Evolutionary conservation across 768 basidiomycete genomes (phyloP), one percentile per base, ranked within the genome.

Genomic region (Boletellus ananas): DNA sequence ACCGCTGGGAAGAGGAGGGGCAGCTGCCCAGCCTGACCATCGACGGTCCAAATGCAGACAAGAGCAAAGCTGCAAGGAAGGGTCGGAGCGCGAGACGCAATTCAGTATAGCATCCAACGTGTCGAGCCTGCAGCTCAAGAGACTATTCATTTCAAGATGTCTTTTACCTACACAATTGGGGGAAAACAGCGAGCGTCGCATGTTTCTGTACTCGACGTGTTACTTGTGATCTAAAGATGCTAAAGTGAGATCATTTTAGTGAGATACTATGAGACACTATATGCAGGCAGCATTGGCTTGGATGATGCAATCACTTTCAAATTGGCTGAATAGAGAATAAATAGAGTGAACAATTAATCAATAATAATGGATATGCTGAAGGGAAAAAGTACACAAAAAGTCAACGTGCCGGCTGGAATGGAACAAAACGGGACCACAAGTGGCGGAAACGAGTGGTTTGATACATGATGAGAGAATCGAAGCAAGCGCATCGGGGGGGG

Each of bases 1-100:
- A 79, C 45, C 80, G 84, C 56, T 86, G 92, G 79, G 85, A 90
- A 43, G 84, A 85, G 14, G 88, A 95, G 58, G 92, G 90, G 4
- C 77, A 76, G 49, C 73, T 98, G n/a, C 92, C 93, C 1, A 81
- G 78, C n/a, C 74, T 83, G 18, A 72, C 79, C 50, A 80, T 90
- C 40, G 81, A 84, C 49, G 83, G 79, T 14, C 77, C 76, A 48
- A 73, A 71, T 6, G 66, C 69, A 3, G 63, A 57, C 23, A 69
- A 70, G 43, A 74, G 74, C 41, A 85, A 73, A 63, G 55, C 58
- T 4, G 50, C 51, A 3, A 83, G 79, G 68, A 87, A 85, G 65
- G 90, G 90, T 13, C 75, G 80, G 58, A 87, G 87, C 61, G 85
- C 80, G 18, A 76, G 90, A 48, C 76, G 90, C 40, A 91, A 92